These are phyloP conservation scores for Phaeodactylum tricornutum DNA, from an alignment of 108 stramenopile species.

Conservation along the genomic window DNA sequence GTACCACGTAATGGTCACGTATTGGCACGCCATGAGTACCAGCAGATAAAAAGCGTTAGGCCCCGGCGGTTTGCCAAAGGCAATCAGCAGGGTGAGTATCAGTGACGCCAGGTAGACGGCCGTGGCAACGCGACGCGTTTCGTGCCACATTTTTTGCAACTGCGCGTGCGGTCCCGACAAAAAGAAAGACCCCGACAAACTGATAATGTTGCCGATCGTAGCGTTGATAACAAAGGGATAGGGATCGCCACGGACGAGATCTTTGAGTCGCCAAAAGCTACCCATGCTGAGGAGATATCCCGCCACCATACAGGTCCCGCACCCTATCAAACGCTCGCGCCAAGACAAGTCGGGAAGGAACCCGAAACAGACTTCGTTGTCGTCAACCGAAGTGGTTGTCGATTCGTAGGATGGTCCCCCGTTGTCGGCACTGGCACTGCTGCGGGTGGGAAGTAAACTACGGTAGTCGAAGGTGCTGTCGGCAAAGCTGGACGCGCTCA, in stretches of 20 bases:
- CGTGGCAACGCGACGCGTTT: conserved; percentile 25
- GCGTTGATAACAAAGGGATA: conserved; percentile 34
- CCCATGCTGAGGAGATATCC: conserved; percentile 49
- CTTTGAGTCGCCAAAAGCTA: conserved; percentile 33
- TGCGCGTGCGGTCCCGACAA: conserved; percentile 40
- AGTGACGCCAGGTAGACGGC: conserved; percentile 29
- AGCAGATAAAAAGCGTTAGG: conserved; percentile 27
- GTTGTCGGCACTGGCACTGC: no score
- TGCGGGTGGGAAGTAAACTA: neutral
- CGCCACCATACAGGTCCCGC: conserved; percentile 41
- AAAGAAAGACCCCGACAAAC: conserved; percentile 43
- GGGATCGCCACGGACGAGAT: conserved; percentile 33
- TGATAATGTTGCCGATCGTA: conserved; percentile 46
- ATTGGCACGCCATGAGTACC: conserved; percentile 34
- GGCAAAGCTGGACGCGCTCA: no score
- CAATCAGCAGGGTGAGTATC: conserved; percentile 24
- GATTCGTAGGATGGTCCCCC: no score
- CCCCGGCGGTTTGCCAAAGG: conserved; percentile 10
- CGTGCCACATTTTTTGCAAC: conserved; percentile 36
- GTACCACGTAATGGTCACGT: conserved; percentile 45
- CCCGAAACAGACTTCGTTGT: neutral
- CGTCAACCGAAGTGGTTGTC: neutral
- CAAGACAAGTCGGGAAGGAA: conserved; percentile 12
- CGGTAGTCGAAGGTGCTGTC: conserved; percentile 3
- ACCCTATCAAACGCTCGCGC: conserved; percentile 43